These are phyloP conservation scores for Tetracentron sinense DNA, from an alignment of 164 flowering plant species.

Conservation along the genomic window DNA sequence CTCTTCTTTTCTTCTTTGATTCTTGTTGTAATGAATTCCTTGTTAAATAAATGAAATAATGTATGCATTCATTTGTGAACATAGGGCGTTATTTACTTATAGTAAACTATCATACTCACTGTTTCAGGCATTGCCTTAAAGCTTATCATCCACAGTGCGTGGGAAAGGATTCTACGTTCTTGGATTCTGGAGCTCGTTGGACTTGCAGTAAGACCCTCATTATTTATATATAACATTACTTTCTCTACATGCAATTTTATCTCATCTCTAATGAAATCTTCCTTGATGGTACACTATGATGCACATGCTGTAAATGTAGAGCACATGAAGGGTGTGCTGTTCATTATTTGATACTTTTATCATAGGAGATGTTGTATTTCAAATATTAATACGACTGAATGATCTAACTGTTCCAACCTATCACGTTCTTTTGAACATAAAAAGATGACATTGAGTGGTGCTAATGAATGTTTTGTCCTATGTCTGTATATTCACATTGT, in stretches of 20 bases:
- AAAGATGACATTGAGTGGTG: not conserved
- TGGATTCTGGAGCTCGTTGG: slow-evolving; percentile 39
- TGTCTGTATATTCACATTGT: not conserved
- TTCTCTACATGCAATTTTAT: not conserved
- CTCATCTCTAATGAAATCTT: not conserved
- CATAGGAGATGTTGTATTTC: not conserved
- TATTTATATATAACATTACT: not conserved
- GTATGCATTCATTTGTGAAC: too few species aligned
- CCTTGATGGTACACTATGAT: not conserved
- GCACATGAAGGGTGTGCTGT: not conserved
- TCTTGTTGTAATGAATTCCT: too few species aligned
- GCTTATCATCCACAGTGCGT: slow-evolving; percentile 68
- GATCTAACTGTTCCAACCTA: not conserved
- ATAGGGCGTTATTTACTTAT: too few species aligned
- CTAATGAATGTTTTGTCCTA: not conserved
- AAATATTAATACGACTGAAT: not conserved
- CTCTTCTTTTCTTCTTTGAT: too few species aligned
- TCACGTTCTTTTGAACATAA: not conserved
- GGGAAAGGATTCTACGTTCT: slow-evolving; percentile 38
- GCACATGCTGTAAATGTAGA: not conserved
- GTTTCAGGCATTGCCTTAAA: slow-evolving; percentile 56
- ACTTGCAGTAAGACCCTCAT: slow-evolving; percentile 50
- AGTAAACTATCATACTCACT: not conserved
- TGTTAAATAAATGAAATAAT: too few species aligned
- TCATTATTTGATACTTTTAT: not conserved